Percentiles rank a stretch among this genome's conserved stretches.
Evolutionary conservation across 169 alveolate genomes (phyloP).

Genomic region (Theileria orientalis): DNA sequence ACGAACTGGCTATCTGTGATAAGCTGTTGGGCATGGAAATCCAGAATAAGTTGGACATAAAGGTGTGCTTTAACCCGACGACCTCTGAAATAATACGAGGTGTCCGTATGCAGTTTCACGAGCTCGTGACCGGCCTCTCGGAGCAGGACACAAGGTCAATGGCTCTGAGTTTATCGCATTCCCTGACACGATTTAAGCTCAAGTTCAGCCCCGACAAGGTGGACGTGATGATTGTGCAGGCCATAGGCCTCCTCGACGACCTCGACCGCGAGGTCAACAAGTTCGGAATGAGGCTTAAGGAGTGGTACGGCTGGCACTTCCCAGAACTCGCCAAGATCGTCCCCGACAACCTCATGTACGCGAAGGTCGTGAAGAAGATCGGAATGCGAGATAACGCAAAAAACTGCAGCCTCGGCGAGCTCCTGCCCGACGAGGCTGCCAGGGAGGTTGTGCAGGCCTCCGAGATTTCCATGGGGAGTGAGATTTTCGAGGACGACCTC

Average conservation of each 20-base stretch:
- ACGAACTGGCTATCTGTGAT: constrained; percentile 86
- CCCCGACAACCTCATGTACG: constrained; percentile 90
- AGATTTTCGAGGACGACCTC: constrained; percentile 95
- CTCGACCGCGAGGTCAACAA: constrained; percentile 97
- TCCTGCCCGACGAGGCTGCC: constrained; percentile 91
- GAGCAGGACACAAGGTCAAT: constrained; percentile 82
- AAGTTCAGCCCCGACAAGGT: constrained; percentile 98
- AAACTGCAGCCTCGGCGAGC: constrained; percentile 76
- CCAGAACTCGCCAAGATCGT: constrained; percentile 98
- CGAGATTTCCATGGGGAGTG: constrained; percentile 99
- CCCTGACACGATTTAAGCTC: constrained; percentile 92
- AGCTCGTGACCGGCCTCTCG: constrained; percentile 80
- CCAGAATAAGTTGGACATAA: constrained; percentile 82
- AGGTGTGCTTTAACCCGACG: constrained; percentile 78
- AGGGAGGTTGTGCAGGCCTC: constrained; percentile 96
- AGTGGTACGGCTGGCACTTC: constrained; percentile 99
- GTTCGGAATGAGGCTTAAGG: constrained; percentile 98
- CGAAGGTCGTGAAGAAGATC: constrained; percentile 86
- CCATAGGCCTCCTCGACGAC: constrained; percentile 95
- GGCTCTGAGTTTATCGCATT: constrained; percentile 89
- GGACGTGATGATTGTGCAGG: constrained; percentile 99
- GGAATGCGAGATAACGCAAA: constrained; percentile 86
- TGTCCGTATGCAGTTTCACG: constrained; percentile 79
- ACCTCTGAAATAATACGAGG: constrained; percentile 87
- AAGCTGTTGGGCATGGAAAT: constrained; percentile 84